phyloP scores from a whole-genome alignment of 2,329 filamentous ascomycete species.

The Fusarium pseudoanthophilum region DNA sequence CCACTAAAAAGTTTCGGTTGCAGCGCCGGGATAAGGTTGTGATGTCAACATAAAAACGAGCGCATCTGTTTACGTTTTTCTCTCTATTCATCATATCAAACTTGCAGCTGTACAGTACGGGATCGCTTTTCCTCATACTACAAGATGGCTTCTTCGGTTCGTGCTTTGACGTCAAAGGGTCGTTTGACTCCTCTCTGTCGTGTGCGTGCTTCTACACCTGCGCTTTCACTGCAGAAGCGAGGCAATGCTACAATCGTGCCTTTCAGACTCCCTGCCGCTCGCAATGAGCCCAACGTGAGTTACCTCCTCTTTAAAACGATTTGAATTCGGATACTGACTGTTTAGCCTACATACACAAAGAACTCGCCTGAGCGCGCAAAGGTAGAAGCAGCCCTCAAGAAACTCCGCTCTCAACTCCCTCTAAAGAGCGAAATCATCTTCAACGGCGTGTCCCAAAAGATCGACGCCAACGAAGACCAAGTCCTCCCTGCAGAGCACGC shows the following conservation, averaged over 20 bases:
- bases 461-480: constrained; percentile 44
- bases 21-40: background rate
- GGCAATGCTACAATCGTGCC: constrained; percentile 43
- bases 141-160: constrained; percentile 37
- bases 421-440: constrained; percentile 48
- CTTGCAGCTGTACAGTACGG: constrained; percentile 8
- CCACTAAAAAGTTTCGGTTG: constrained; percentile 21
- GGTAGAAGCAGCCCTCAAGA: constrained; percentile 46
- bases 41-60: constrained; percentile 31
- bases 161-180: constrained; percentile 34
- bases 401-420: constrained; percentile 47
- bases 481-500: constrained; percentile 50
- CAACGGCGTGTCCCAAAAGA: constrained; percentile 45
- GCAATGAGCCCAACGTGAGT: constrained; percentile 50
- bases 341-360: constrained; percentile 46
- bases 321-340: background rate
- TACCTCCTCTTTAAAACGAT: fast-evolving
- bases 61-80: background rate
- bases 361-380: constrained; percentile 46
- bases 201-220: constrained; percentile 18
- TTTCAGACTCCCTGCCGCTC: constrained; percentile 47
- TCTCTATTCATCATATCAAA: background rate
- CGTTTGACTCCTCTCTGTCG: constrained; percentile 32
- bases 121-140: background rate
- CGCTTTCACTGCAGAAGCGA: constrained; percentile 37